Evolutionary conservation across 768 basidiomycete species (phyloP).

Genomic region (Lentinula boryana): DNA sequence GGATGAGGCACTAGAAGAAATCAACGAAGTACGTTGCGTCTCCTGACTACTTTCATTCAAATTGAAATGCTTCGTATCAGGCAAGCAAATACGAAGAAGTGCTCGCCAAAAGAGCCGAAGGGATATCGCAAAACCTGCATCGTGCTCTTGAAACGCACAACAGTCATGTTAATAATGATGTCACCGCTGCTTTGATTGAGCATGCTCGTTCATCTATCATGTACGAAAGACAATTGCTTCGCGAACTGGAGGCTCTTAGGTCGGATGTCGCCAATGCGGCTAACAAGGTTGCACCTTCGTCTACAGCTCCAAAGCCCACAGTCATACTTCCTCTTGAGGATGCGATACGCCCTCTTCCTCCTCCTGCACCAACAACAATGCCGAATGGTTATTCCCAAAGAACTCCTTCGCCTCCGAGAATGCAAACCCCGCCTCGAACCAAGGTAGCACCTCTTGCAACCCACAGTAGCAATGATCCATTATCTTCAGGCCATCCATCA

Average conservation of each 20-base stretch:
- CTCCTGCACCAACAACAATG: constrained; percentile 12
- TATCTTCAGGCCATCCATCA: constrained; percentile 7
- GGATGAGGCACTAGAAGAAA: constrained; percentile 87
- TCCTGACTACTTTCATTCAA: not conserved
- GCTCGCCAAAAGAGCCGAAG: constrained; percentile 79
- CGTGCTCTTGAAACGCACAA: constrained; percentile 81
- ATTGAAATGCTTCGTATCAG: constrained; percentile 30
- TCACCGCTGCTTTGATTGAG: constrained; percentile 85
- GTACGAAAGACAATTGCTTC: constrained; percentile 84
- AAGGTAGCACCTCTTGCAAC: not conserved
- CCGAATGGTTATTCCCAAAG: constrained; percentile 12
- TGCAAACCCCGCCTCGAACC: constrained; percentile 2
- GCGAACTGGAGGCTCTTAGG: constrained; percentile 81
- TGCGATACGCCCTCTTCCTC: constrained; percentile 27
- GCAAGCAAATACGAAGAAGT: constrained; percentile 87
- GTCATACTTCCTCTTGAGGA: constrained; percentile 64
- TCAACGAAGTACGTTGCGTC: constrained; percentile 68
- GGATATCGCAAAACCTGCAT: constrained; percentile 92
- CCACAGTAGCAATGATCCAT: constrained; percentile 5
- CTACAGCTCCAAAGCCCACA: constrained; percentile 54
- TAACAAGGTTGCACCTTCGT: constrained; percentile 45
- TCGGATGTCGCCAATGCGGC: constrained; percentile 68
- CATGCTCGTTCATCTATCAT: constrained; percentile 89
- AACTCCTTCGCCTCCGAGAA: constrained; percentile 5
- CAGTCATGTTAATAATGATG: constrained; percentile 83